Evolutionary conservation across 192 early-diverging fungal genomes (phyloP).

Genomic region (Coemansia brasiliensis): DNA sequence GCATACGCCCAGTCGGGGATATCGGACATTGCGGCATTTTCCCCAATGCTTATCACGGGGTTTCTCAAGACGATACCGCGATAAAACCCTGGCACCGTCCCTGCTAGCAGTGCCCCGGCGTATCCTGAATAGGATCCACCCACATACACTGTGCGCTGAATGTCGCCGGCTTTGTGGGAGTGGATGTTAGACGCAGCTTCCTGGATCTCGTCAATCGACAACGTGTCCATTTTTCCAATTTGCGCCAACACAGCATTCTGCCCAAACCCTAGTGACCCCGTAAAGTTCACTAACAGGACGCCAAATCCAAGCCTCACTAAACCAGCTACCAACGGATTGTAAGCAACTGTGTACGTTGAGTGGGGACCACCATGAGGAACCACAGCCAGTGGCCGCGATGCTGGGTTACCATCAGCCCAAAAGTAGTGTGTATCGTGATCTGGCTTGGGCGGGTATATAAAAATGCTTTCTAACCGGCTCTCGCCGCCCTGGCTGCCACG

Average conservation of each 20-base stretch:
- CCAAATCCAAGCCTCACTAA: conserved; percentile 65
- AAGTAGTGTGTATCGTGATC: conserved; percentile 18
- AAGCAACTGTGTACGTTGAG: conserved; percentile 55
- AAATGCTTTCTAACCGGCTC: conserved; percentile 27
- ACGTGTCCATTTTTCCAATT: conserved; percentile 65
- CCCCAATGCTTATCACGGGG: conserved; percentile 70
- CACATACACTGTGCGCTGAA: conserved; percentile 55
- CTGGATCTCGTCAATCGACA: conserved; percentile 70
- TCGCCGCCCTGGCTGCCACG: not conserved
- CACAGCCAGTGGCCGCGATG: conserved; percentile 61
- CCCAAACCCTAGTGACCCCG: conserved; percentile 79
- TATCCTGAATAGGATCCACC: conserved; percentile 79
- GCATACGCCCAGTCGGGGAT: conserved; percentile 76
- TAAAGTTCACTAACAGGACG: conserved; percentile 73
- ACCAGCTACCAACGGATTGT: conserved; percentile 44
- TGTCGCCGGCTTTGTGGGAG: conserved; percentile 47
- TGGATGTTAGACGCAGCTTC: conserved; percentile 33
- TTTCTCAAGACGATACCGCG: conserved; percentile 68
- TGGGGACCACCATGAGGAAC: conserved; percentile 84
- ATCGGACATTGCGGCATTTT: conserved; percentile 61
- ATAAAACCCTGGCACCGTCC: conserved; percentile 59
- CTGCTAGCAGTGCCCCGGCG: conserved; percentile 61
- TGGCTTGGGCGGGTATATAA: conserved; percentile 30
- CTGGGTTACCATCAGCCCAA: conserved; percentile 16
- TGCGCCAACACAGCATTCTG: conserved; percentile 63